Conservation (phyloP, 257 asterid species). For the Phtheirospermum japonicum region DNA sequence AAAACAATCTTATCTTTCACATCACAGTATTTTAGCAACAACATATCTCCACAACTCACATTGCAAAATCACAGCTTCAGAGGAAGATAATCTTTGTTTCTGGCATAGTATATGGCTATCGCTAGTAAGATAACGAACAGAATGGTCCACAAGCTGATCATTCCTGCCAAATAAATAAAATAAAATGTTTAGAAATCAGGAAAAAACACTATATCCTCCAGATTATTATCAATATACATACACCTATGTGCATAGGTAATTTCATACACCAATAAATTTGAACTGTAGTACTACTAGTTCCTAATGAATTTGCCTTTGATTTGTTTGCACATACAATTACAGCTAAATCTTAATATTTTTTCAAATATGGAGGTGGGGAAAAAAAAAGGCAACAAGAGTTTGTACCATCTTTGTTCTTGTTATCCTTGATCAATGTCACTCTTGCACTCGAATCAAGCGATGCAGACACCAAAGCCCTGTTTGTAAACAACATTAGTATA, state of each 20-base stretch:
- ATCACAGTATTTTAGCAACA: too few relatives aligned
- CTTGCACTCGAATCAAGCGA: constrained; percentile 87
- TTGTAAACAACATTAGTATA: constrained; percentile 24
- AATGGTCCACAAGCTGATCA: constrained; percentile 56
- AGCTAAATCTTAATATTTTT: too few relatives aligned
- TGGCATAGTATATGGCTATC: constrained; percentile 48
- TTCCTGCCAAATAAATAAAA: constrained; percentile 46
- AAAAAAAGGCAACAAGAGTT: neutral
- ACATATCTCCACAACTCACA: too few relatives aligned
- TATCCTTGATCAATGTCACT: constrained; percentile 63
- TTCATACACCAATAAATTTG: too few relatives aligned
- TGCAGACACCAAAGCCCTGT: constrained; percentile 74
- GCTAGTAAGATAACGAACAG: constrained; percentile 45
- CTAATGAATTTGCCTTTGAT: too few relatives aligned
- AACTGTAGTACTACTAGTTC: too few relatives aligned
- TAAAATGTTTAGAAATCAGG: neutral
- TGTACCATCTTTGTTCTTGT: constrained; percentile 51
- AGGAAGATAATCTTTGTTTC: constrained; percentile 34
- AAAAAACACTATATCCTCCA: neutral
- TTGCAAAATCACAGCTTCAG: constrained; percentile 22
- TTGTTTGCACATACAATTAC: too few relatives aligned
- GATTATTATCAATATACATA: neutral
- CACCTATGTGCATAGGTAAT: neutral
- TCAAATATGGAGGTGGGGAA: constrained; percentile 13
- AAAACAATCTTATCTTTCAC: too few relatives aligned